These are phyloP conservation scores for Fusarium fracticaudum DNA, from an alignment of 2,329 filamentous ascomycete genomes.

Conservation along the genomic window DNA sequence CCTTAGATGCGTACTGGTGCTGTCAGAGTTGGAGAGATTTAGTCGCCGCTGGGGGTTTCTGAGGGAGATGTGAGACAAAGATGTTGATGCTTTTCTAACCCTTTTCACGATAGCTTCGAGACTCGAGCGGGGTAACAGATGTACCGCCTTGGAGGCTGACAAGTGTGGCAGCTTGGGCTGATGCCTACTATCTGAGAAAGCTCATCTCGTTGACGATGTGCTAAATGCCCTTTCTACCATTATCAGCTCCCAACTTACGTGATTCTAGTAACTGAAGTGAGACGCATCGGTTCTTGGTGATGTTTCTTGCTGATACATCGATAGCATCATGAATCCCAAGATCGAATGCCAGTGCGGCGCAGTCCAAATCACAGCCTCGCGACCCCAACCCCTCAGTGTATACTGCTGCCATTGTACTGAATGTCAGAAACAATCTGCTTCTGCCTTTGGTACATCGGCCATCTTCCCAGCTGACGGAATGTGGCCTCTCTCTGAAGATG, in stretches of 20 bases:
- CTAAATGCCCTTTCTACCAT: not conserved
- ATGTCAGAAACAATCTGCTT: slow-evolving; percentile 56
- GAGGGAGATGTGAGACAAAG: not conserved
- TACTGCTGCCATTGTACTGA: slow-evolving; percentile 59
- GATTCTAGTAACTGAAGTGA: not conserved
- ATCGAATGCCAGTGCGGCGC: slow-evolving; percentile 53
- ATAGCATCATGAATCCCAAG: slow-evolving; percentile 34
- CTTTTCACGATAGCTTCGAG: not conserved
- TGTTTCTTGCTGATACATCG: not conserved
- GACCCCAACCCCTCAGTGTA: slow-evolving; percentile 47
- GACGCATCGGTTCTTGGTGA: not conserved
- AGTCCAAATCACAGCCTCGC: slow-evolving; percentile 50
- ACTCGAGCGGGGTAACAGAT: not conserved
- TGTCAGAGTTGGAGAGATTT: not conserved
- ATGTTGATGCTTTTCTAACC: not conserved
- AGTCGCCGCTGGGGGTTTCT: not conserved
- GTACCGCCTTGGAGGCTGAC: slow-evolving; percentile 10
- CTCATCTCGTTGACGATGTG: not conserved
- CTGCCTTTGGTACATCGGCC: slow-evolving; percentile 58
- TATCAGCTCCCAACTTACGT: not conserved
- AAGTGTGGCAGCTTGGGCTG: not conserved
- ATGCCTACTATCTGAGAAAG: not conserved
- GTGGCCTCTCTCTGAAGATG: slow-evolving; percentile 50
- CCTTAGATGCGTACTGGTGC: not conserved
- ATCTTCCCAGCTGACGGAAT: slow-evolving; percentile 53